These are phyloP conservation scores for Tuber borchii DNA, from an alignment of 495 filamentous ascomycete species.

Conservation along the genomic window DNA sequence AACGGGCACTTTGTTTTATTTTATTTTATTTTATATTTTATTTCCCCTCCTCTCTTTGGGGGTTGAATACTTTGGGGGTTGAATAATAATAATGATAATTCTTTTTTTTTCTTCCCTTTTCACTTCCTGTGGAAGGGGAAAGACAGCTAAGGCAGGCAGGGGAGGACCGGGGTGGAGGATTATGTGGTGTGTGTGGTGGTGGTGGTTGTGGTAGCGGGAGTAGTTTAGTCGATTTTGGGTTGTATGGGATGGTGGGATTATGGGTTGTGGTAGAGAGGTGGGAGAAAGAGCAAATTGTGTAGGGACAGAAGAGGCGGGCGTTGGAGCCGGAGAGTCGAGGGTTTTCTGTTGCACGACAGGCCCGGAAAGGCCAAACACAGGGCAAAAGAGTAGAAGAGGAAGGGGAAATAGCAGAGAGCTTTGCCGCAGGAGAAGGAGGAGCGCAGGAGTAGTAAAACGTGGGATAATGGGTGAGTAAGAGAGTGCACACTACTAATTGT, in stretches of 20 bases:
- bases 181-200: constrained; percentile 1
- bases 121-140: background rate
- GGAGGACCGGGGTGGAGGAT: background rate
- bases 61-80: constrained; percentile 12
- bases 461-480: background rate
- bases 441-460: constrained; percentile 2
- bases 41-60: background rate
- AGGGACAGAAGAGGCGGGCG: constrained; percentile 2
- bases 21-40: background rate
- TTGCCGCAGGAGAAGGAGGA: background rate
- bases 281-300: background rate
- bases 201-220: background rate
- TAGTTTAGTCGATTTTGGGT: background rate
- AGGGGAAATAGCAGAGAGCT: constrained; percentile 1
- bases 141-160: background rate
- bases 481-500: background rate
- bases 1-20: background rate
- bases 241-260: background rate
- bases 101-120: constrained; percentile 29
- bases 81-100: constrained; percentile 14
- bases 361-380: background rate
- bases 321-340: background rate
- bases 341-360: background rate
- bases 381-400: background rate
- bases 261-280: background rate